Conservation (phyloP, 148 eudicot genomes). For the Arctostaphylos glauca region DNA sequence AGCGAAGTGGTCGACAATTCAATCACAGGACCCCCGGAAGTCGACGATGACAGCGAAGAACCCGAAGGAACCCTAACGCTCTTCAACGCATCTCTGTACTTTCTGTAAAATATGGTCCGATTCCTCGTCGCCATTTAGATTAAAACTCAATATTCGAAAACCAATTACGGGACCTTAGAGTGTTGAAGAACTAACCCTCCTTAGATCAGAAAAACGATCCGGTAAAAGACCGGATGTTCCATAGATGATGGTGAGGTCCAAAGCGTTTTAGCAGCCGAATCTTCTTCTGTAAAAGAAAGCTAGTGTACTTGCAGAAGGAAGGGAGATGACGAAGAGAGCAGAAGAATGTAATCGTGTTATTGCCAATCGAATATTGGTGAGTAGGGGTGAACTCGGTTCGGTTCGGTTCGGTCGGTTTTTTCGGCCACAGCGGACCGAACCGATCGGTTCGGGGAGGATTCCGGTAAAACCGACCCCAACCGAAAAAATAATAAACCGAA, state of each 20-base stretch:
- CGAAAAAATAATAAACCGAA: no score
- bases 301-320: background rate
- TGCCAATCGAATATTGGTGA: background rate
- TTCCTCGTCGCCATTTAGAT: conserved; percentile 70
- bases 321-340: background rate
- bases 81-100: conserved; percentile 71
- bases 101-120: conserved; percentile 54
- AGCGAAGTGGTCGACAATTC: conserved; percentile 59
- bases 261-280: background rate
- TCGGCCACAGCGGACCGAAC: no score
- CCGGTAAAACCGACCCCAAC: no score
- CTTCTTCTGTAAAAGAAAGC: background rate
- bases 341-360: no score
- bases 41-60: conserved; percentile 26
- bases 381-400: no score
- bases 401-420: no score
- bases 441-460: no score
- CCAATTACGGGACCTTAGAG: background rate
- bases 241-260: background rate
- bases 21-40: conserved; percentile 40
- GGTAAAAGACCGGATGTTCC: background rate
- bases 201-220: conserved; percentile 10
- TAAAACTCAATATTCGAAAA: background rate
- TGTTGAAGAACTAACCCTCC: background rate
- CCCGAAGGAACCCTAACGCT: conserved; percentile 51